Evolutionary conservation across 2,329 filamentous ascomycete genomes (phyloP), one percentile per base, ranked within the genome.

Genomic region (Thelonectria blattea): DNA sequence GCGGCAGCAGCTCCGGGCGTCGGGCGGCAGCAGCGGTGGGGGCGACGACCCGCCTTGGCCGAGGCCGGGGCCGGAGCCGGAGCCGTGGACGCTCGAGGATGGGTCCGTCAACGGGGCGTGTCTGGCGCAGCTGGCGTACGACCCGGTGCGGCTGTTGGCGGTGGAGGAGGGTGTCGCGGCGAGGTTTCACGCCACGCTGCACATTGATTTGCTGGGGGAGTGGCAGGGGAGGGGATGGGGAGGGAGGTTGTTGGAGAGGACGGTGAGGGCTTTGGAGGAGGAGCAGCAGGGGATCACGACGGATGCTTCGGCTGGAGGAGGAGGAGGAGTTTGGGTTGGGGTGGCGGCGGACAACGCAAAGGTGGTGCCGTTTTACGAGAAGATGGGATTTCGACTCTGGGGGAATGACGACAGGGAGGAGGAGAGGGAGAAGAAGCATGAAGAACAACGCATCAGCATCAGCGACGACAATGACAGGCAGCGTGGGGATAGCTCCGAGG

Each of bases 281-380:
- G 63, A 61, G 20, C 62, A 61, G 49, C 17, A 48, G 27, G 27
- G 27, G 51, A 24, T 3, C 6, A 46, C 9, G 42, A 46, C 9
- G 42, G 11, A 22, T 17, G 18, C n/a, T 46, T 11, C 22, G 24
- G 43, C 12, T 2, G 68, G 18, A 48, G 48, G 47, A 15, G 7
- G 14, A 9, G 73, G 65, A 63, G 80, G 80, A 3, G 72, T 81
- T 18, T 78, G 78, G 61, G 74, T 83, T 32, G 80, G 80, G 3
- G 73, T 83, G 8, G 74, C 75, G 12, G 75, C 70, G 24, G 81
- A 83, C 68, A 83, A 83, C 66, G 72, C 63, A 6, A 78, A 79
- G 72, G 81, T 83, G 14, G 76, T 84, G 45, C 65, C 69, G 46
- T 83, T 83, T 65, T 83, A 83, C 64, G 76, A 82, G 69, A 77